phyloP scores from a whole-genome alignment of 257 asterid genomes.

The Avicennia marina region DNA sequence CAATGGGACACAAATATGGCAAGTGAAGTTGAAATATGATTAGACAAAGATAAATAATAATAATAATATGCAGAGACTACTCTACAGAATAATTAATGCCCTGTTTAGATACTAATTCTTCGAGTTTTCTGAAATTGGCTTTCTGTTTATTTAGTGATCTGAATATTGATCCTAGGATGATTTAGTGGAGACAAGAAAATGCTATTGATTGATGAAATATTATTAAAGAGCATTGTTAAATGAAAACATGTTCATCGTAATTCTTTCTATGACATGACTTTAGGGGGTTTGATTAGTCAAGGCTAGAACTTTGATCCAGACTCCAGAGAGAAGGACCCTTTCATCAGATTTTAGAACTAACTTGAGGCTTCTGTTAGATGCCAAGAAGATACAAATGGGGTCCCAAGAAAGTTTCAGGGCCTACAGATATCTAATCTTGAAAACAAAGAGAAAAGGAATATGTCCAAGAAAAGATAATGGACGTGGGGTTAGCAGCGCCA shows the following conservation, averaged over 20 bases:
- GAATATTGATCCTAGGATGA: too few relatives aligned
- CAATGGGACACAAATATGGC: too few relatives aligned
- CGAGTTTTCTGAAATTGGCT: too few relatives aligned
- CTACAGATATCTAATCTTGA: slow-evolving; percentile 16
- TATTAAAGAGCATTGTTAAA: not conserved
- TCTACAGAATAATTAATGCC: too few relatives aligned
- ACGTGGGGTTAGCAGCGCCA: too few relatives aligned
- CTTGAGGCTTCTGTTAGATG: slow-evolving; percentile 2
- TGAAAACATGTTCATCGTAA: not conserved
- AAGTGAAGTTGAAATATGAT: too few relatives aligned
- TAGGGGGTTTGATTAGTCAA: slow-evolving; percentile 3
- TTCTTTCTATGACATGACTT: not conserved
- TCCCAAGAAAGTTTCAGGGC: slow-evolving; percentile 12
- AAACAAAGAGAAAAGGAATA: slow-evolving; percentile 9
- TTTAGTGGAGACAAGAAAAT: too few relatives aligned
- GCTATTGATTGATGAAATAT: too few relatives aligned
- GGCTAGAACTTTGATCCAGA: not conserved
- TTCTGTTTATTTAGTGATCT: too few relatives aligned
- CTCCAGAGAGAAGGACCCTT: not conserved
- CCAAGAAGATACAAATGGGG: slow-evolving; percentile 9
- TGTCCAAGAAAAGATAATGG: slow-evolving; percentile 14
- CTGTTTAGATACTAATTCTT: too few relatives aligned
- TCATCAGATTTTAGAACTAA: slow-evolving; percentile 8
- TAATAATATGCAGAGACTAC: too few relatives aligned
- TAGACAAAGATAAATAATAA: too few relatives aligned